phyloP scores from a whole-genome alignment of 2,329 filamentous ascomycete genomes.

The Sporothrix euskadiensis region DNA sequence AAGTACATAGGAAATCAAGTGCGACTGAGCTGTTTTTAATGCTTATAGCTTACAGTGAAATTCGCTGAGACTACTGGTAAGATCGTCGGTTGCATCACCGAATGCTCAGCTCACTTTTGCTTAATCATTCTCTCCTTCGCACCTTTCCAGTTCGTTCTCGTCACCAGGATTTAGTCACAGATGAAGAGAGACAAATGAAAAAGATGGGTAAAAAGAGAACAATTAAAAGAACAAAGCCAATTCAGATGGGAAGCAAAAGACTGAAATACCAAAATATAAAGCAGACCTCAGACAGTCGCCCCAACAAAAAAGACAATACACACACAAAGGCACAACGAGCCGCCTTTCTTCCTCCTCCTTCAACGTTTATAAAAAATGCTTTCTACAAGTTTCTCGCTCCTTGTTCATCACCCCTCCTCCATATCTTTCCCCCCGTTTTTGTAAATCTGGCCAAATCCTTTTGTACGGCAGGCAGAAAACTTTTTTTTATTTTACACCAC shows the following conservation, averaged over 20 bases:
- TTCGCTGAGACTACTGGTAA: conserved; percentile 47
- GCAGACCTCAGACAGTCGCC: conserved; percentile 32
- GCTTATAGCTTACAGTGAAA: conserved; percentile 61
- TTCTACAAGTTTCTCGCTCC: conserved; percentile 33
- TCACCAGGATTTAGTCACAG: not conserved
- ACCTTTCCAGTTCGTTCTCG: not conserved
- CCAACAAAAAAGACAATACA: conserved; percentile 21
- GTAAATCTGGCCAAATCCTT: conserved; percentile 12
- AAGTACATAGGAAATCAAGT: conserved; percentile 56
- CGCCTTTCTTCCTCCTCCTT: conserved; percentile 35
- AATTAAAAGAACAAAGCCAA: conserved; percentile 9
- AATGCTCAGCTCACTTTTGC: not conserved
- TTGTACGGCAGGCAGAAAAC: conserved; percentile 15
- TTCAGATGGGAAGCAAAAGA: conserved; percentile 25
- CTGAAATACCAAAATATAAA: conserved; percentile 44
- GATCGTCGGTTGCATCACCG: conserved; percentile 46
- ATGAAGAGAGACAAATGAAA: conserved; percentile 44
- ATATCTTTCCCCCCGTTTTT: conserved; percentile 9
- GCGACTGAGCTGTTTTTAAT: conserved; percentile 58
- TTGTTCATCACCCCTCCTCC: conserved; percentile 24
- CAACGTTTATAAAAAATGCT: conserved; percentile 30
- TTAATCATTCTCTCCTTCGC: too few relatives aligned
- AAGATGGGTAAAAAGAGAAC: not conserved
- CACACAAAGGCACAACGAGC: conserved; percentile 13
- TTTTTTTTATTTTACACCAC: conserved; percentile 28